Evolutionary conservation across 108 stramenopile species (phyloP), one percentile per base, ranked within the genome.

Genomic region (Discostella pseudostelligera): DNA sequence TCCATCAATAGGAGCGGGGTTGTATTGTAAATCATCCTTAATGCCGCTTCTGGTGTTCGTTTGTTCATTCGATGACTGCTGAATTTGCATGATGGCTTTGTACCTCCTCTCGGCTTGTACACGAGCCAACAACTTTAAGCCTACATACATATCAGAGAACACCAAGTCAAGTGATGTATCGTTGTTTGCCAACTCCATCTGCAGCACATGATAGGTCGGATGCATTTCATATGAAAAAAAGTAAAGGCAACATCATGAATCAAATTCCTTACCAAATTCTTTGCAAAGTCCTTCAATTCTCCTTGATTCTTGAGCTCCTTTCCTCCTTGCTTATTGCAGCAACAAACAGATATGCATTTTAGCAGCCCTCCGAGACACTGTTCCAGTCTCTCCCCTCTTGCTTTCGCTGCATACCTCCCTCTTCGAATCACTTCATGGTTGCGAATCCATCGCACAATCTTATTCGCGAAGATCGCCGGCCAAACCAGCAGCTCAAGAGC

Each of bases 161-260:
- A 65, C 63, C 16, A 76, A 62, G 55, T 69, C 59, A 13, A 76
- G 62, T 25, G 69, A 44, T 19, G 75, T 55, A 39, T 76, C 68
- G 54, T 76, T 76, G 58, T 76, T 76, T 35, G 68, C 68, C 49
- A 76, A 76, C 28, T 68, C 75, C 75, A 76, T 76, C 68, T 69
- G 10, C 35, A 1, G 51, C 11, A 2, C 20, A 32, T 3, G 50
- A 65, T 2, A 53, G 50, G 12, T 53, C 5, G 8, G n/a, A n/a
- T n/a, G n/a, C n/a, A n/a, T n/a, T n/a, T n/a, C n/a, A n/a, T n/a
- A n/a, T n/a, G n/a, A n/a, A n/a, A n/a, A n/a, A n/a, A n/a, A n/a
- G n/a, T n/a, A n/a, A n/a, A n/a, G n/a, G n/a, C n/a, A 16, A 19
- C 19, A n/a, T 46, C 19, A 19, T 19, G 45, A 8, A n/a, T n/a